Conservation (phyloP, 768 basidiomycete species). For the Pholiota microspora region DNA sequence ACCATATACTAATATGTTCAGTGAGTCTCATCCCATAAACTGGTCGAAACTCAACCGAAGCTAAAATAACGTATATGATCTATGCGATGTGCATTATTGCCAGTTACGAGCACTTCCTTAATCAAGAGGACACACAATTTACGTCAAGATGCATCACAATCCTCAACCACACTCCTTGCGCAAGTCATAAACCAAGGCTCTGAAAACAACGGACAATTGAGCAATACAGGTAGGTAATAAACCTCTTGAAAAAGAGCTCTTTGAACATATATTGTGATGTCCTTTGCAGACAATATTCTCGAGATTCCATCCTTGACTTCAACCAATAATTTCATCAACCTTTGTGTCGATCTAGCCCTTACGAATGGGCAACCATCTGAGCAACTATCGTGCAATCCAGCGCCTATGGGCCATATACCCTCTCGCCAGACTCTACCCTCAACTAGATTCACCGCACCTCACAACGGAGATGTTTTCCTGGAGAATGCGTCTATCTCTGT, state of each 20-base stretch:
- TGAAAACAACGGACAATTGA: background rate
- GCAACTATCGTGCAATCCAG: constrained; percentile 11
- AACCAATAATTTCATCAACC: background rate
- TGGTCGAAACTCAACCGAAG: background rate
- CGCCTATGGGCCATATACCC: constrained; percentile 44
- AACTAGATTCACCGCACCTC: constrained; percentile 33
- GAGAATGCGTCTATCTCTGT: constrained; percentile 43
- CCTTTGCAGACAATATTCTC: background rate
- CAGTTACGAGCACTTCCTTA: background rate
- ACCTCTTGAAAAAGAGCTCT: background rate
- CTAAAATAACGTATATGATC: background rate
- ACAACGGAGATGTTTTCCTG: constrained; percentile 36
- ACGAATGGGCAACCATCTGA: constrained; percentile 37
- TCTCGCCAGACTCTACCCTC: constrained; percentile 38
- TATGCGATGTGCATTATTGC: background rate
- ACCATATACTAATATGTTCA: background rate
- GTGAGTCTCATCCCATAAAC: background rate
- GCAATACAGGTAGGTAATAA: constrained; percentile 27
- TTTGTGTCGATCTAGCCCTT: background rate
- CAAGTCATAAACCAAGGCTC: background rate
- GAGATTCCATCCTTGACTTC: background rate
- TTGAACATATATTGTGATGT: background rate
- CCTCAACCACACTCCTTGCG: background rate
- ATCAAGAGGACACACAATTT: background rate
- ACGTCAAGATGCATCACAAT: background rate